Evolutionary conservation across 192 early-diverging fungal genomes (phyloP).

Genomic region (Entophlyctis luteolus): DNA sequence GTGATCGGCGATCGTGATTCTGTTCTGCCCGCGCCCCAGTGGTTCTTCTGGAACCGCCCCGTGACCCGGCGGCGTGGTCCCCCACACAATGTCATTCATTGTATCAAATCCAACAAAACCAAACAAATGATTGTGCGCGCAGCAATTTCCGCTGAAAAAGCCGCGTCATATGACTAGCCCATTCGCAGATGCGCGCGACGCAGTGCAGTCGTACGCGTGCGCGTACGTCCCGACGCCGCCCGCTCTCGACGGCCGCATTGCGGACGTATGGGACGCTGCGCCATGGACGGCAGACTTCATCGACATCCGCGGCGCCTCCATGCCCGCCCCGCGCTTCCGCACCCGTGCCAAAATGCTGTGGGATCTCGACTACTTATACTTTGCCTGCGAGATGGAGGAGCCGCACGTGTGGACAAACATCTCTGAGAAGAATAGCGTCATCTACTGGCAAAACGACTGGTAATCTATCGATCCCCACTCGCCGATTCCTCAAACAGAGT

Average conservation of each 20-base stretch:
- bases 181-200: no score
- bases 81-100: neutral
- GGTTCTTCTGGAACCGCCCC: no score
- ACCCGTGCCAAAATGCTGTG: slow-evolving; percentile 17
- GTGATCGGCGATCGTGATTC: no score
- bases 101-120: neutral
- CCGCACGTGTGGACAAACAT: slow-evolving; percentile 28
- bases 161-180: no score
- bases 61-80: no score
- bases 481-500: neutral
- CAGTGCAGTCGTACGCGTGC: neutral
- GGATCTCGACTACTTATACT: slow-evolving; percentile 2
- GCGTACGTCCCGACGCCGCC: neutral
- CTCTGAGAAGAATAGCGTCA: slow-evolving; percentile 9
- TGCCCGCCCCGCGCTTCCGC: neutral
- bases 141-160: no score
- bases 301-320: slow-evolving; percentile 12
- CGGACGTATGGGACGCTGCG: neutral
- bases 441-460: slow-evolving; percentile 27
- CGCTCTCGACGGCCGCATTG: neutral
- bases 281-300: slow-evolving; percentile 15
- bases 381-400: slow-evolving; percentile 20
- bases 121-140: no score
- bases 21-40: no score
- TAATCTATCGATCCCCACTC: neutral